Evolutionary conservation across 768 basidiomycete species (phyloP).

Genomic region (Pulveroboletus sp.): DNA sequence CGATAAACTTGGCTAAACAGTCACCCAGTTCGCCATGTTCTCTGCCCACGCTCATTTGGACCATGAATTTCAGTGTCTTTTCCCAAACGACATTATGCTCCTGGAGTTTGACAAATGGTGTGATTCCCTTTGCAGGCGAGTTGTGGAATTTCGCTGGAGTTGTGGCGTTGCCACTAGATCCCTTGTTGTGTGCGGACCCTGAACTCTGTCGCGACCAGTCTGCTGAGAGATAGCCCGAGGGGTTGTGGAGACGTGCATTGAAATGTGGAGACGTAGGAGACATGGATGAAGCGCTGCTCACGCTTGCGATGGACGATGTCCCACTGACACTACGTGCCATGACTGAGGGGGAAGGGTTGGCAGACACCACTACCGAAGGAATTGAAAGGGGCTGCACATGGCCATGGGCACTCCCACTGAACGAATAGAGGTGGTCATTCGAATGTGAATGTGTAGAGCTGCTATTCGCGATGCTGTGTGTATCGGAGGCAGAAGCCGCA

Average conservation of each 20-base stretch:
- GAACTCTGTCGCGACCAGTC: slow-evolving; percentile 22
- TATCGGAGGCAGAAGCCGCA: slow-evolving; percentile 23
- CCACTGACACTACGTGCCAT: slow-evolving; percentile 20
- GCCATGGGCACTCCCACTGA: background rate
- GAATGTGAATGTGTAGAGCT: slow-evolving; percentile 23
- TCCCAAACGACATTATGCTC: slow-evolving; percentile 69
- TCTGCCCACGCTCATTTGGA: slow-evolving; percentile 62
- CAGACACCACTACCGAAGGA: slow-evolving; percentile 29
- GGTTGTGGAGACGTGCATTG: slow-evolving; percentile 5
- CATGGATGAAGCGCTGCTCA: slow-evolving; percentile 20
- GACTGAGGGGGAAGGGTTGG: slow-evolving; percentile 7
- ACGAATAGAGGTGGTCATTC: slow-evolving; percentile 10
- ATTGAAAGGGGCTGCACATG: slow-evolving; percentile 8
- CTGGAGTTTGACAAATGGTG: slow-evolving; percentile 54
- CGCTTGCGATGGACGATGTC: slow-evolving; percentile 20
- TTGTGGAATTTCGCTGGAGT: slow-evolving; percentile 2
- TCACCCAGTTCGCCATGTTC: slow-evolving; percentile 47
- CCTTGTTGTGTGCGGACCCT: background rate
- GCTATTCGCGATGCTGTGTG: slow-evolving; percentile 27
- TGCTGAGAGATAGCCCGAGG: slow-evolving; percentile 24
- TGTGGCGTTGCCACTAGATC: background rate
- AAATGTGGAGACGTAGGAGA: slow-evolving; percentile 9
- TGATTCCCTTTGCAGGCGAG: slow-evolving; percentile 56
- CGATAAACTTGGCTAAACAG: slow-evolving; percentile 60
- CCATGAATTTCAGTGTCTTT: slow-evolving; percentile 50